phyloP scores from a whole-genome alignment of 768 basidiomycete genomes.

The Russula olivacea region DNA sequence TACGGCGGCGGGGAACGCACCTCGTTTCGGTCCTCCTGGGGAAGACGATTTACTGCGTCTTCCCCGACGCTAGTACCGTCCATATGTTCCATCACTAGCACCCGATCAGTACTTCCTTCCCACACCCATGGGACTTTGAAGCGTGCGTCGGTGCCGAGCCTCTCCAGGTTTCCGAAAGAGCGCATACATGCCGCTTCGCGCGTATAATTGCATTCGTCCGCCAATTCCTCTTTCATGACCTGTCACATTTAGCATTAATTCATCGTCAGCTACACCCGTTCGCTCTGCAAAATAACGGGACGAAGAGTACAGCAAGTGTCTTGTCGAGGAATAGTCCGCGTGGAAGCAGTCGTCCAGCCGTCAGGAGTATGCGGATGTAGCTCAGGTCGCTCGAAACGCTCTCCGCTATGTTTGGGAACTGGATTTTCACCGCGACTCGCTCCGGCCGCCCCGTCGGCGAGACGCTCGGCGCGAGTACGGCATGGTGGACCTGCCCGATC shows the following conservation, averaged over 20 bases:
- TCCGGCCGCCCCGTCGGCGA: constrained; percentile 52
- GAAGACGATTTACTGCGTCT: constrained; percentile 45
- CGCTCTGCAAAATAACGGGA: not conserved
- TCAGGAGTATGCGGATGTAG: constrained; percentile 77
- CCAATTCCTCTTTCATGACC: constrained; percentile 86
- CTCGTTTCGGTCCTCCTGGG: constrained; percentile 62
- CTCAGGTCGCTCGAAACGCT: constrained; percentile 85
- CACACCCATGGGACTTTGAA: constrained; percentile 88
- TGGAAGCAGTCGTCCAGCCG: constrained; percentile 75
- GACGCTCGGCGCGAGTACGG: constrained; percentile 47
- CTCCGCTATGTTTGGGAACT: constrained; percentile 86
- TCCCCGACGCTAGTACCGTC: constrained; percentile 78
- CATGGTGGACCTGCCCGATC: constrained; percentile 92
- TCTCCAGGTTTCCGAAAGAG: constrained; percentile 47
- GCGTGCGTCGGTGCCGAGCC: constrained; percentile 51
- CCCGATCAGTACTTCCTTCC: constrained; percentile 71
- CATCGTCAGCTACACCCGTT: not conserved
- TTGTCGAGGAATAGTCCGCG: constrained; percentile 86
- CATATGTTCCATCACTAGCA: constrained; percentile 88
- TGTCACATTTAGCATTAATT: constrained; percentile 27
- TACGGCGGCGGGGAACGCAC: constrained; percentile 38
- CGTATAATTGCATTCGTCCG: constrained; percentile 87
- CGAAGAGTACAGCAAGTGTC: constrained; percentile 56
- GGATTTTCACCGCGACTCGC: constrained; percentile 78
- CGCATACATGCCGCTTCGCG: constrained; percentile 72